A percentile compares a stretch with the other conserved stretches of the same genome.
Evolutionary conservation across 805 yeast species (phyloP).

Genomic region (Wickerhamomyces silvicola): DNA sequence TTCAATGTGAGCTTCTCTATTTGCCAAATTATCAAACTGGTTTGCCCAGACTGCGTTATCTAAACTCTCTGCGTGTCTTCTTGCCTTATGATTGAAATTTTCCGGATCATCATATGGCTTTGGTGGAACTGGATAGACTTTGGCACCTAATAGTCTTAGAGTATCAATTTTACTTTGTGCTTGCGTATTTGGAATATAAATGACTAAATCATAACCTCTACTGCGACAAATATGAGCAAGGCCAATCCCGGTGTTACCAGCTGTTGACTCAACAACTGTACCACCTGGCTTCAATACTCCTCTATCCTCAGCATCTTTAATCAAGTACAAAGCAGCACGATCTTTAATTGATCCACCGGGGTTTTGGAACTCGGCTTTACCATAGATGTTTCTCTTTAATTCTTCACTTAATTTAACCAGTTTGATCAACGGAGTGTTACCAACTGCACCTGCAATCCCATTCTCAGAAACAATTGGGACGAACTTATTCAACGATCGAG

Average conservation of each 20-base stretch:
- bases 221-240: slow-evolving; percentile 76
- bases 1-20: slow-evolving; percentile 81
- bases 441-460: slow-evolving; percentile 80
- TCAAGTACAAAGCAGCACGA: slow-evolving; percentile 74
- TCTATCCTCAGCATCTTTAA: slow-evolving; percentile 69
- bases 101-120: slow-evolving; percentile 75
- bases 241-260: slow-evolving; percentile 95
- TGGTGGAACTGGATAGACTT: slow-evolving; percentile 84
- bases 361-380: slow-evolving; percentile 87
- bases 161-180: slow-evolving; percentile 74
- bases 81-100: slow-evolving; percentile 84
- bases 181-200: slow-evolving; percentile 90
- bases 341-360: slow-evolving; percentile 94
- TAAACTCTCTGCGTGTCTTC: slow-evolving; percentile 69
- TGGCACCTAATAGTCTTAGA: slow-evolving; percentile 72
- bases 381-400: slow-evolving; percentile 70
- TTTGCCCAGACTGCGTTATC: slow-evolving; percentile 89
- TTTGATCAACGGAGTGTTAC: slow-evolving; percentile 83
- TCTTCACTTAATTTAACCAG: slow-evolving; percentile 50
- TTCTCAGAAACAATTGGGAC: slow-evolving; percentile 54
- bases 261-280: slow-evolving; percentile 88
- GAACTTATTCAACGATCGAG: slow-evolving; percentile 5
- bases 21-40: slow-evolving; percentile 85
- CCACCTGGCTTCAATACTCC: slow-evolving; percentile 70
- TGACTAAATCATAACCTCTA: slow-evolving; percentile 76